Conservation (phyloP, 176 grass and related monocot species). For the Carex cristatella region DNA sequence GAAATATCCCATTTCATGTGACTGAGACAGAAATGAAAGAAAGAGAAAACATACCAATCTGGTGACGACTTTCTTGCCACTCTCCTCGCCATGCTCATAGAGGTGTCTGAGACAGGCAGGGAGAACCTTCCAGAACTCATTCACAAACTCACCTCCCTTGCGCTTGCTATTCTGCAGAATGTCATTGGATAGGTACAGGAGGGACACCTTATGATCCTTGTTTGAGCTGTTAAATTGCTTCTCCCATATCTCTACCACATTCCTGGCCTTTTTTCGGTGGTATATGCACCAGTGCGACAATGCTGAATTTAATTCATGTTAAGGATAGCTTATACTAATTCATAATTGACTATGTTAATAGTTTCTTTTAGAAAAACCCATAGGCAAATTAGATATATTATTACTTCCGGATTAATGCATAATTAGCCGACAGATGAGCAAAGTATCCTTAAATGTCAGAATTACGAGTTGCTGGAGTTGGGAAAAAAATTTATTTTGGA, state of each 20-base stretch:
- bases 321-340: conserved; percentile 34
- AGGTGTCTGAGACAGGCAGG: conserved; percentile 70
- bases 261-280: conserved; percentile 88
- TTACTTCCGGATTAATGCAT: not conserved
- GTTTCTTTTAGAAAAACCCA: not conserved
- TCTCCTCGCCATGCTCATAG: conserved; percentile 60
- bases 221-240: conserved; percentile 63
- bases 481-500: not conserved
- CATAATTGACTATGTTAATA: not conserved
- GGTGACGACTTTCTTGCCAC: conserved; percentile 74
- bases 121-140: conserved; percentile 99
- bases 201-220: conserved; percentile 66
- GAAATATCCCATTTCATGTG: not conserved
- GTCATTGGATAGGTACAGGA: conserved; percentile 94
- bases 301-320: conserved; percentile 50
- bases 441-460: not conserved
- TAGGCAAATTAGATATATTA: not conserved
- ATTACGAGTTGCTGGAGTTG: no score
- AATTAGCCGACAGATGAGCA: not conserved
- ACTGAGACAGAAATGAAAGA: not conserved
- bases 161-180: conserved; percentile 98
- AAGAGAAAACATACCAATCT: conserved; percentile 64
- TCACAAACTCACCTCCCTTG: conserved; percentile 81
- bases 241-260: conserved; percentile 89
- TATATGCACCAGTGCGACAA: conserved; percentile 93